Evolutionary conservation across 2,329 filamentous ascomycete genomes (phyloP), one percentile per base, ranked within the genome.

Genomic region (Fusarium staphyleae): DNA sequence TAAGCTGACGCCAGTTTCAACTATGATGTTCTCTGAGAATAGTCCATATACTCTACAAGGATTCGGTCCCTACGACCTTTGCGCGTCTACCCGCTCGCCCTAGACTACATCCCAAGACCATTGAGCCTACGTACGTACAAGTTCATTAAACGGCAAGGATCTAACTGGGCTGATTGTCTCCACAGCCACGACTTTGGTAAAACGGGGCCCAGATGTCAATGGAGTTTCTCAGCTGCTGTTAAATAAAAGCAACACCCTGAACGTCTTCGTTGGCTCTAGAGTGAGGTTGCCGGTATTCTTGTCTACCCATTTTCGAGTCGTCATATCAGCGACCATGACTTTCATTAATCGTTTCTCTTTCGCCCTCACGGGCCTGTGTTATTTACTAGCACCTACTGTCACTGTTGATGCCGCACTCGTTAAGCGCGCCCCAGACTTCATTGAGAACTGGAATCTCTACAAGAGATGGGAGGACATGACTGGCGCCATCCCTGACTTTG

Each of bases 241-340:
- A 52, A 55, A 55, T 55, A 55, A 47, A 52, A 43, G 28, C 52
- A 55, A 5, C 13, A n/a, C 52, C 52, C 52, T 19, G 49, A 33
- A 8, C 15, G 45, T 36, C 16, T 14, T 22, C 8, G 15, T n/a
- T n/a, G 16, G 19, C 30, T 41, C 33, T 50, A 15, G 13, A 33
- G 28, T 11, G 2, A 40, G 15, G 50, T 34, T 26, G 18, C 34
- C 3, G 36, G 16, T 48, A 42, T 44, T 33, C 33, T 15, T 5
- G 12, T 16, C 18, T 28, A 29, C 48, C 39, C 36, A 39, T 39
- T 16, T 55, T 42, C 40, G 15, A 30, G 26, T 41, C 37, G 35
- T 28, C 30, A 14, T 19, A 13, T 30, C n/a, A 3, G 29, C 52
- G 37, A 48, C 43, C 5, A 53, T 53, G 37, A 29, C 46, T 29